Percentiles rank a stretch among this genome's conserved stretches.
Evolutionary conservation across 192 early-diverging fungal species (phyloP).

Genomic region (Backusella parvicylindrica): DNA sequence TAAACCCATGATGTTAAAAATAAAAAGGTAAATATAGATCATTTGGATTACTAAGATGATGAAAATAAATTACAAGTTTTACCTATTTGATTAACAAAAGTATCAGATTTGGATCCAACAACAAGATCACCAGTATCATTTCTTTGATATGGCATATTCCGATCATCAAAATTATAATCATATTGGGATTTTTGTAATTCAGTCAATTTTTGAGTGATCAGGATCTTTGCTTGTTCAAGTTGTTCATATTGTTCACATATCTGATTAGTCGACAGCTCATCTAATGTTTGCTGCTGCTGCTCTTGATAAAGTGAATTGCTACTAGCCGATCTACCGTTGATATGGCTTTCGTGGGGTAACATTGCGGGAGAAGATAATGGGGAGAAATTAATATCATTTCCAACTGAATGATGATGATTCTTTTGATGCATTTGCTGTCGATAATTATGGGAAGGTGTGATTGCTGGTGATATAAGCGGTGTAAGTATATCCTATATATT

Average conservation of each 20-base stretch:
- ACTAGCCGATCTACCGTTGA: neutral
- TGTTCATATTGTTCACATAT: constrained; percentile 31
- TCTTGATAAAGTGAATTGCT: neutral
- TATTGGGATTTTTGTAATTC: constrained; percentile 24
- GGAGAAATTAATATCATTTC: constrained; percentile 45
- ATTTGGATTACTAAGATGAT: neutral
- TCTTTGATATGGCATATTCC: neutral
- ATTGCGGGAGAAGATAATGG: constrained; percentile 67
- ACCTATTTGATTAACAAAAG: neutral
- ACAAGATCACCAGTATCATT: neutral
- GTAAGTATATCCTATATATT: constrained; percentile 41
- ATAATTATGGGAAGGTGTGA: constrained; percentile 51
- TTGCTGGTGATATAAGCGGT: constrained; percentile 69
- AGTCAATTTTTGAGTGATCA: constrained; percentile 23
- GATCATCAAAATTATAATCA: neutral
- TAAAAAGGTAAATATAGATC: neutral
- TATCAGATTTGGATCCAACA: neutral
- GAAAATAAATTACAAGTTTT: neutral
- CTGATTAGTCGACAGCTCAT: constrained; percentile 20
- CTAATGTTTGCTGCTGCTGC: neutral
- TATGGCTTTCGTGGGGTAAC: constrained; percentile 35
- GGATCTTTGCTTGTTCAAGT: constrained; percentile 27
- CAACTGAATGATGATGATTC: neutral
- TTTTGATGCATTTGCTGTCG: constrained; percentile 38
- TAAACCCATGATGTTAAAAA: neutral